Percentiles rank a stretch among this genome's conserved stretches.
phyloP scores from a whole-genome alignment of 2,329 filamentous ascomycete genomes.

The Neofusicoccum parvum region DNA sequence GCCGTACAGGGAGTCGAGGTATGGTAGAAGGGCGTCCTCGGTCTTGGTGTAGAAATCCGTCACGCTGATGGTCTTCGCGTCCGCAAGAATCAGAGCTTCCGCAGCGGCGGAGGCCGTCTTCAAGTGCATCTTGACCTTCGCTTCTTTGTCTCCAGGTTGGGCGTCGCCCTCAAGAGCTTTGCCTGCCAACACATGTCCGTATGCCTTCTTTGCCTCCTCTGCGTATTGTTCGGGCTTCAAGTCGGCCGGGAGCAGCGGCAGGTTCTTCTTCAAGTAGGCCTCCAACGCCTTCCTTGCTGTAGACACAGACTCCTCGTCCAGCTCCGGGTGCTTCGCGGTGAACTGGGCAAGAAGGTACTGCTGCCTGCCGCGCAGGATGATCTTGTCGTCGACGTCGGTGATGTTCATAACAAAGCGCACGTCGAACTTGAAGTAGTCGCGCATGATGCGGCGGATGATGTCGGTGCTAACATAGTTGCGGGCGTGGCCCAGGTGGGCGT shows the following conservation, averaged over 20 bases:
- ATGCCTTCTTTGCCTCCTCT: slow-evolving; percentile 52
- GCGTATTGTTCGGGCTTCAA: slow-evolving; percentile 51
- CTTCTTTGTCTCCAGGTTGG: slow-evolving; percentile 72
- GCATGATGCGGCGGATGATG: slow-evolving; percentile 79
- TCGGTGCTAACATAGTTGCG: slow-evolving; percentile 91
- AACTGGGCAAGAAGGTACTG: slow-evolving; percentile 76
- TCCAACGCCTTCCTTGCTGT: slow-evolving; percentile 56
- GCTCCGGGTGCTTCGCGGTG: slow-evolving; percentile 53
- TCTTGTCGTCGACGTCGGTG: slow-evolving; percentile 64
- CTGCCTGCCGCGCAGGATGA: slow-evolving; percentile 69
- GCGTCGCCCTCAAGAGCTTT: slow-evolving; percentile 57
- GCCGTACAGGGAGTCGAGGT: slow-evolving; percentile 69
- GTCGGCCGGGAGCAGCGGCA: slow-evolving; percentile 52
- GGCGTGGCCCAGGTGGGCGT: slow-evolving; percentile 80
- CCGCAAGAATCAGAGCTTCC: slow-evolving; percentile 45
- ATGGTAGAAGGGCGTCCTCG: slow-evolving; percentile 75
- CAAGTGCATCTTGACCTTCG: slow-evolving; percentile 89
- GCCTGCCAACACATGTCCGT: slow-evolving; percentile 58
- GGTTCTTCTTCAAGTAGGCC: slow-evolving; percentile 69
- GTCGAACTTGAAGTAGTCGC: slow-evolving; percentile 80
- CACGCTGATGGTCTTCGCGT: slow-evolving; percentile 31
- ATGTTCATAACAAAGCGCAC: slow-evolving; percentile 93
- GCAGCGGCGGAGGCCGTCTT: slow-evolving; percentile 61
- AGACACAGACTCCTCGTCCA: slow-evolving; percentile 50
- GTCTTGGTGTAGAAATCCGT: slow-evolving; percentile 59